Evolutionary conservation across 352 stramenopile species (phyloP).

Genomic region (Pythium apleroticum): DNA sequence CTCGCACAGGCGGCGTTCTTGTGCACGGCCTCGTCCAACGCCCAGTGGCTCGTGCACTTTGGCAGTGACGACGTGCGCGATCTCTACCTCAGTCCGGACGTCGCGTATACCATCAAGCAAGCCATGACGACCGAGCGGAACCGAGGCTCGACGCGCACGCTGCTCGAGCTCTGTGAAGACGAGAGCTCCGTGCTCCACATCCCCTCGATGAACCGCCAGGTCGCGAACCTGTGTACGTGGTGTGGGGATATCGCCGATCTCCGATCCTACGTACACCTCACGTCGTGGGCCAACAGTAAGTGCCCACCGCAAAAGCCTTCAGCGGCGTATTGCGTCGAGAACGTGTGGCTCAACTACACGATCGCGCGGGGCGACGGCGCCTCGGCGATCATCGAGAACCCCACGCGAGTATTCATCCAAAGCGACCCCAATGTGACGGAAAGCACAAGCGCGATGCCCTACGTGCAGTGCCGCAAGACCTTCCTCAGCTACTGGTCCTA

Average conservation of each 20-base stretch:
- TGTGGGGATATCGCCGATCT: constrained; percentile 26
- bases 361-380: constrained; percentile 4
- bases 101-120: constrained; percentile 21
- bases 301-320: constrained; percentile 13
- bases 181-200: constrained; percentile 21
- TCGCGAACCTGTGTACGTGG: constrained; percentile 28
- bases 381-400: constrained; percentile 2
- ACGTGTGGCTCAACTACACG: constrained; percentile 22
- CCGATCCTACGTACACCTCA: constrained; percentile 25
- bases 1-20: constrained; percentile 27
- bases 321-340: constrained; percentile 19
- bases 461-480: constrained; percentile 25
- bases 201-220: constrained; percentile 11
- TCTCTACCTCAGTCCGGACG: constrained; percentile 14
- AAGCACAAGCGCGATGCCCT: constrained; percentile 9
- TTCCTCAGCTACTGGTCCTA: constrained; percentile 33
- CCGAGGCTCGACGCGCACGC: neutral
- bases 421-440: neutral
- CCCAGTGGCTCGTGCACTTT: constrained; percentile 31
- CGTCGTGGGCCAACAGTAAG: constrained; percentile 29
- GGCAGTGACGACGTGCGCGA: constrained; percentile 30
- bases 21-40: constrained; percentile 23
- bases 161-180: constrained; percentile 29
- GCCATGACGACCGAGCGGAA: constrained; percentile 22
- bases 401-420: constrained; percentile 1